phyloP scores from a whole-genome alignment of 2,329 filamentous ascomycete genomes.

The Monilinia polystroma region DNA sequence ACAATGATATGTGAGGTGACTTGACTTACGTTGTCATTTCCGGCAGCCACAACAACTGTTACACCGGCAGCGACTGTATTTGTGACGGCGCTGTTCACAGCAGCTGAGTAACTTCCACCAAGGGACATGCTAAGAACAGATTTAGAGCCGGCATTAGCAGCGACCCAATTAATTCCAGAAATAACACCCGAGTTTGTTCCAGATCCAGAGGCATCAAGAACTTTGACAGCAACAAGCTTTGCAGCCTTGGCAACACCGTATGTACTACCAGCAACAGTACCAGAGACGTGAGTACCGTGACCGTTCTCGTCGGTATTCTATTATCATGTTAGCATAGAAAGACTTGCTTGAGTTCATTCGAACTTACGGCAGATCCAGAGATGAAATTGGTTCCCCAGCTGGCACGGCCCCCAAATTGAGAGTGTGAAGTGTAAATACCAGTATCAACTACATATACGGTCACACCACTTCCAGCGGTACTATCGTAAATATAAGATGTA shows the following conservation, averaged over 20 bases:
- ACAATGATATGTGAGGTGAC: neutral
- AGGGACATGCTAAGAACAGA: constrained; percentile 58
- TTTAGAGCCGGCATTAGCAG: constrained; percentile 30
- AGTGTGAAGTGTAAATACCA: constrained; percentile 40
- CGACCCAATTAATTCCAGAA: constrained; percentile 43
- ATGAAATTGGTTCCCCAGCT: constrained; percentile 41
- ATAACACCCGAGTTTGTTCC: constrained; percentile 43
- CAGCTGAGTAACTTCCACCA: constrained; percentile 46
- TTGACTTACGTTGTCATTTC: constrained; percentile 46
- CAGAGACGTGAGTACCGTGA: constrained; percentile 47
- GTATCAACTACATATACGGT: constrained; percentile 44
- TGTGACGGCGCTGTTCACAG: constrained; percentile 52
- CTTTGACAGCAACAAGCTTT: constrained; percentile 44
- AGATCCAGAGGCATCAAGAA: constrained; percentile 39
- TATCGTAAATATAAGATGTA: constrained; percentile 40
- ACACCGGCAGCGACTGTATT: constrained; percentile 49
- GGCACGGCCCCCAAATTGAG: constrained; percentile 42
- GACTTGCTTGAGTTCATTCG: constrained; percentile 19
- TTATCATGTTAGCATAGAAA: constrained; percentile 14
- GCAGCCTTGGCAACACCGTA: constrained; percentile 46
- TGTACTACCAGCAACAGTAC: constrained; percentile 40
- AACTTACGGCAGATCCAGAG: constrained; percentile 31
- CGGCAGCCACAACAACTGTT: constrained; percentile 55
- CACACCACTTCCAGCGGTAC: constrained; percentile 39
- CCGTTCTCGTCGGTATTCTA: constrained; percentile 43